Evolutionary conservation across 306 rosid genomes (phyloP), one percentile per base, ranked within the genome.

Genomic region (Cucurbita maxima): DNA sequence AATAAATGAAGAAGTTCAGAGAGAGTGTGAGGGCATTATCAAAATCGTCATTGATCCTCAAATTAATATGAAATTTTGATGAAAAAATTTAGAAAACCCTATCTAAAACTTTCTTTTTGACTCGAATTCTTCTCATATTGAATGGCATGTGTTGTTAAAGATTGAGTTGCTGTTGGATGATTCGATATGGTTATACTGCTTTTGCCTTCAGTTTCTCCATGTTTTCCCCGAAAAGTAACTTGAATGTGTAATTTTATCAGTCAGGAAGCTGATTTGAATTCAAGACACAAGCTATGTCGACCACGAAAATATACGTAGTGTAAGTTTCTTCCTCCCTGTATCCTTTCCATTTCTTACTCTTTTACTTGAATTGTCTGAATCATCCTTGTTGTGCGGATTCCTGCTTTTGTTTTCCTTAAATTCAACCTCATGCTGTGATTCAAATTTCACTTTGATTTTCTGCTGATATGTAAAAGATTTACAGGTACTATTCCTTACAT

Each of bases 401-500:
- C 47, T 66, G 16, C 22, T 45, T 57, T 16, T 37, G 16, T 53
- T 50, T 22, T 58, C 18, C 22, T 25, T 55, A 67, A 68, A 8
- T 10, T 72, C 54, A 30, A 30, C 3, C 7, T 19, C 16, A 7
- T 58, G 60, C 10, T 58, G 19, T 10, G 19, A 1, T 13, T 73
- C 50, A 40, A 16, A 13, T 66, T 16, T 4, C 15, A 40, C 19
- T 52, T 43, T 55, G 53, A 64, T 68, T 3, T 69, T 18, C 57
- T 14, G 10, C 20, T 69, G 37, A 69, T 30, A 25, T 69, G 8
- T 43, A 15, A 45, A 69, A 25, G 44, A 8, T 0, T 47, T 36
- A 30, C 58, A 93, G 98, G 77, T 93, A 86, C 84, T 93, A 93
- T 85, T 90, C 97, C 22, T 73, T 90, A 79, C 81, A 93, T 81